A percentile compares a stretch with the other conserved stretches of the same genome.
These are phyloP conservation scores for Cryphonectria japonica DNA, from an alignment of 2,329 filamentous ascomycete species.

Conservation along the genomic window DNA sequence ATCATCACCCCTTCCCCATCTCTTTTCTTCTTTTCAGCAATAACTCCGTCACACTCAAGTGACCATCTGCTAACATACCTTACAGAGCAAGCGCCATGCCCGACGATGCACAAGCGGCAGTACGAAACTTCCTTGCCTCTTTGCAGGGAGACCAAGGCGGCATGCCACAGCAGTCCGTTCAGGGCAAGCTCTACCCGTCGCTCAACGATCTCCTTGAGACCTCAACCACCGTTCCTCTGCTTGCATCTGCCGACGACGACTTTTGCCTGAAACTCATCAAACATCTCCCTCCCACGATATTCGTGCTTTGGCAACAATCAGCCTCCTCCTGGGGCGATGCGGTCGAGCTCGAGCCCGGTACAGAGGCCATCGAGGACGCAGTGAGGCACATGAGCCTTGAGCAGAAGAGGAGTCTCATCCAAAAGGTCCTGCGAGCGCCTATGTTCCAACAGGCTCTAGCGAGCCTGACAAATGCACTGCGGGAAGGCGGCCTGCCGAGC, in stretches of 20 bases:
- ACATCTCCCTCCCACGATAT: slow-evolving; percentile 77
- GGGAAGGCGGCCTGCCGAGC: slow-evolving; percentile 88
- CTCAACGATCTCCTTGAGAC: slow-evolving; percentile 84
- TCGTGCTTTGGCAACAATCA: slow-evolving; percentile 74
- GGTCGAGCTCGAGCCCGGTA: slow-evolving; percentile 66
- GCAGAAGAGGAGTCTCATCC: slow-evolving; percentile 81
- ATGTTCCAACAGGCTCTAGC: slow-evolving; percentile 88
- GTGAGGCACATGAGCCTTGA: slow-evolving; percentile 71
- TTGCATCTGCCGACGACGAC: slow-evolving; percentile 66
- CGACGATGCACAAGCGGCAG: slow-evolving; percentile 73
- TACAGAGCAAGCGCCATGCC: slow-evolving; percentile 62
- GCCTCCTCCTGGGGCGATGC: slow-evolving; percentile 53
- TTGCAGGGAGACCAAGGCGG: slow-evolving; percentile 61
- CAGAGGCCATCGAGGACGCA: slow-evolving; percentile 71
- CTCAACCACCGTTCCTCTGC: slow-evolving; percentile 74
- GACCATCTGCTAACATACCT: slow-evolving; percentile 32
- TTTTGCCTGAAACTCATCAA: slow-evolving; percentile 75
- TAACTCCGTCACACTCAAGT: not conserved
- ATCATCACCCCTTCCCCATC: slow-evolving; percentile 34
- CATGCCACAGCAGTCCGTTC: slow-evolving; percentile 42
- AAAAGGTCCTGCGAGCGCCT: slow-evolving; percentile 82
- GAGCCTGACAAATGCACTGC: slow-evolving; percentile 82
- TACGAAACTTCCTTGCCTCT: slow-evolving; percentile 88
- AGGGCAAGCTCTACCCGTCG: slow-evolving; percentile 75
- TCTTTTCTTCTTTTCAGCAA: slow-evolving; percentile 32